Evolutionary conservation across 805 yeast species (phyloP).

Genomic region (Ogataea populi-albae): DNA sequence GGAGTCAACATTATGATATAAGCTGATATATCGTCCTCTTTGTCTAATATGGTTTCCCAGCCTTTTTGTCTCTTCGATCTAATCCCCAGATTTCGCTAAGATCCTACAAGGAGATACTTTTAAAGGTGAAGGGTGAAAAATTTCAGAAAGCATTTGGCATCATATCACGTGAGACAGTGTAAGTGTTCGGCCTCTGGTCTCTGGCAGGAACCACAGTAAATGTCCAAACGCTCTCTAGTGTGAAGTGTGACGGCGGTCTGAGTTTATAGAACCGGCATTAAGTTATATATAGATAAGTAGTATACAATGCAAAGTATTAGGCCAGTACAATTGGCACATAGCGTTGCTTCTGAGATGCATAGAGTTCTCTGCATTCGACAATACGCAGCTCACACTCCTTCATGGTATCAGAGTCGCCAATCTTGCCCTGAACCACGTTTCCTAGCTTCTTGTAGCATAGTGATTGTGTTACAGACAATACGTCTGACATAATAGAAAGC

Average conservation of each 20-base stretch:
- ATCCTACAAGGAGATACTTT: not conserved
- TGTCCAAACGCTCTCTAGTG: too few relatives aligned
- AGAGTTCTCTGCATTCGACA: constrained; percentile 52
- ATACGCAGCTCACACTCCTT: constrained; percentile 70
- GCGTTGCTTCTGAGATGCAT: constrained; percentile 10
- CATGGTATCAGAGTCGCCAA: constrained; percentile 59
- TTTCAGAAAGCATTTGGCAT: not conserved
- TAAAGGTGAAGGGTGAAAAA: constrained; percentile 3
- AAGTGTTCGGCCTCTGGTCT: too few relatives aligned
- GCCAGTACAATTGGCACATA: constrained; percentile 8
- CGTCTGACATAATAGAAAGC: constrained; percentile 51
- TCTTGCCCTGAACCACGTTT: constrained; percentile 42
- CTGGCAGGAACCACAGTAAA: too few relatives aligned
- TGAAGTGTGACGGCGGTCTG: too few relatives aligned
- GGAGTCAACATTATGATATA: constrained; percentile 72
- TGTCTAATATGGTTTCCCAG: too few relatives aligned
- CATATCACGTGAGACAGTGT: constrained; percentile 3
- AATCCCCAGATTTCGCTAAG: too few relatives aligned
- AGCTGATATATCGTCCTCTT: too few relatives aligned
- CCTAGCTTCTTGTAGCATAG: constrained; percentile 38
- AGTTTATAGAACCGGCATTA: too few relatives aligned
- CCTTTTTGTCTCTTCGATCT: too few relatives aligned
- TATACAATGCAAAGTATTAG: too few relatives aligned
- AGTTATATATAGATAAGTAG: too few relatives aligned
- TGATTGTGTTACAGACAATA: constrained; percentile 46